Percentiles rank a stretch among this genome's conserved stretches.
These are phyloP conservation scores for Boeremia lycopersici DNA, from an alignment of 2,329 filamentous ascomycete genomes.

Conservation along the genomic window DNA sequence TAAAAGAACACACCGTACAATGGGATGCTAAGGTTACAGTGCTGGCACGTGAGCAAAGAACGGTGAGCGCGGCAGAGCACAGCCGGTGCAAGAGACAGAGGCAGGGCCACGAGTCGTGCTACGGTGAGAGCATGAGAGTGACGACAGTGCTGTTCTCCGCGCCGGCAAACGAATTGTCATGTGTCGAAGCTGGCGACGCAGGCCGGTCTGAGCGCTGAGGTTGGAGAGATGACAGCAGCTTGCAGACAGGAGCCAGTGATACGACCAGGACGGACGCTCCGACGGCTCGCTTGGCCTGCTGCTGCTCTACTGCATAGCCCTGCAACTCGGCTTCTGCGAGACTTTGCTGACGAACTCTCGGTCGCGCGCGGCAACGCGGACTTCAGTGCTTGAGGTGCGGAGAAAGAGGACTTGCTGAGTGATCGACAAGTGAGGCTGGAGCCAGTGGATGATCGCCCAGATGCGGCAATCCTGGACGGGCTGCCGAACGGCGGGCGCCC, in stretches of 20 bases:
- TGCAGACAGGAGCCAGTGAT: constrained; percentile 32
- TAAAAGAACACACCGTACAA: constrained; percentile 13
- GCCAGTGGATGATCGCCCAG: constrained; percentile 35
- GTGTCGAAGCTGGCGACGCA: constrained; percentile 7
- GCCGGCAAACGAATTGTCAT: constrained; percentile 1
- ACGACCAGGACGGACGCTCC: constrained; percentile 32
- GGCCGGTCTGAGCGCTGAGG: constrained; percentile 19
- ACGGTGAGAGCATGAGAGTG: background rate
- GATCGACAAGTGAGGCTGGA: constrained; percentile 48
- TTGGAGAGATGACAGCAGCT: constrained; percentile 20
- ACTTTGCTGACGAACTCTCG: background rate
- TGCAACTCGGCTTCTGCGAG: background rate
- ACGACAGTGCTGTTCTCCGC: background rate
- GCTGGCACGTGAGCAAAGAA: constrained; percentile 22
- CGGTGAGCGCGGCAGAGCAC: constrained; percentile 5
- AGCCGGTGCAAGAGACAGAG: background rate
- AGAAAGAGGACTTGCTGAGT: background rate
- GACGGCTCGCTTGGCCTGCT: constrained; percentile 15
- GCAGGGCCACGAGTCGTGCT: background rate
- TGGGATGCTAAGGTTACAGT: constrained; percentile 19
- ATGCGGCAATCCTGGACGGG: constrained; percentile 28
- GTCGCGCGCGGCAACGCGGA: background rate
- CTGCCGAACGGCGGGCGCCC: constrained; percentile 34
- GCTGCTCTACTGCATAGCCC: constrained; percentile 8
- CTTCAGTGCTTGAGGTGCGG: background rate